Base-by-base conservation (phyloP, 2,329 filamentous ascomycete species). In the Fusarium sambucinum region DNA sequence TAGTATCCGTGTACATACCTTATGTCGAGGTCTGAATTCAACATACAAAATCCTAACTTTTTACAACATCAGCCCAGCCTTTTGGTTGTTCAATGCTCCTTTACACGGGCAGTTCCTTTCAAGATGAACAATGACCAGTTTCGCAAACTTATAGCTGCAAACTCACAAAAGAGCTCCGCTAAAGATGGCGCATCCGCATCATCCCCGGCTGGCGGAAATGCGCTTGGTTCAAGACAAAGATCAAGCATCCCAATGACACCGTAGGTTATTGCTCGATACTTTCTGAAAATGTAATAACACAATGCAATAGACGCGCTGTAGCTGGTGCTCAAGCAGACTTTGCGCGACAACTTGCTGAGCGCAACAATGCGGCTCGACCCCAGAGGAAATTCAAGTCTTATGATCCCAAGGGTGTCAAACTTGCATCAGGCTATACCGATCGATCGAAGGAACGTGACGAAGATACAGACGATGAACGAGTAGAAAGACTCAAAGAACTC, bases 51-150 rank as follows among this genome's bases (percentile, higher is more conserved):
- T 27, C 33, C n/a, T 38, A 45, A 38, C 17, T 19, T 23, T 19
- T 30, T 17, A 13, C 55, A 73, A 48, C 45, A 50, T 48, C 21
- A 47, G 40, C 29, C 12, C 23, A n/a, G 29, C 27, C 33, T 48
- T 63, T 41, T 35, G 30, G 32, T 38, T 17, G 44, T 27, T 10
- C 16, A 38, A 25, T 32, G 30, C 41, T n/a, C 19, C 33, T 11
- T 40, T 45, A n/a, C n/a, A 17, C 23, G 32, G 12, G 32, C 32
- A 29, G n/a, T 30, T 32, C 14, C 44, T 40, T 55, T 48, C 55
- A 66, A 42, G 37, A 98, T 99, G 96, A 97, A 98, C 78, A 98
- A 98, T 84, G 89, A 94, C 42, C 93, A 97, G 74, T 99, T 99
- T 75, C 91, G 96, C 55, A 91, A 91, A 68, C 86, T 98, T 9